Evolutionary conservation across 2,329 filamentous ascomycete genomes (phyloP).

Genomic region (Fusarium illudens): DNA sequence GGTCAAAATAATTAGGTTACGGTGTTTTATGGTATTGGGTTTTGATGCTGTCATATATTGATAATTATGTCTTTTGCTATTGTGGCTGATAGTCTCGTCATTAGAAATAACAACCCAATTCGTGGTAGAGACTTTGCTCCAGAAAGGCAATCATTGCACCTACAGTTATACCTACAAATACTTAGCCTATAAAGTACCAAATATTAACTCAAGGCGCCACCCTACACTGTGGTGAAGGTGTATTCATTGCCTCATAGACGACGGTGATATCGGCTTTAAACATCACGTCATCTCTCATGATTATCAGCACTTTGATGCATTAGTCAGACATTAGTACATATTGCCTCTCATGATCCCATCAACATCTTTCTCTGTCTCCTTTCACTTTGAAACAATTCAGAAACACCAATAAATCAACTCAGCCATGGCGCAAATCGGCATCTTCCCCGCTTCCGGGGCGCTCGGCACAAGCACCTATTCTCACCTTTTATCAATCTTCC

Average conservation of each 20-base stretch:
- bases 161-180: not conserved
- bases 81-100: too few species aligned
- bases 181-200: not conserved
- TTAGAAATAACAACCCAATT: not conserved
- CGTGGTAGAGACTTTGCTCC: not conserved
- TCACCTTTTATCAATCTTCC: conserved; percentile 8
- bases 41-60: too few species aligned
- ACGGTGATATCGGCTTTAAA: not conserved
- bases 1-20: too few species aligned
- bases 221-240: not conserved
- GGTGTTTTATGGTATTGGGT: too few species aligned
- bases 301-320: not conserved
- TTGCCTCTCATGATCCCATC: not conserved
- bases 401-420: not conserved
- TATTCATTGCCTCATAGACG: not conserved
- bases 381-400: not conserved
- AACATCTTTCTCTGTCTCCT: not conserved
- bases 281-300: conserved; percentile 18
- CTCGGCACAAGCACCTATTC: conserved; percentile 30
- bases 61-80: too few species aligned
- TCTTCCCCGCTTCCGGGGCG: conserved; percentile 34
- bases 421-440: conserved; percentile 22
- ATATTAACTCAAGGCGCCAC: not conserved
- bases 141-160: too few species aligned
- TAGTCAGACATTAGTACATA: conserved; percentile 7